Conservation (phyloP, 768 basidiomycete species). For the Coprinopsis sp. region DNA sequence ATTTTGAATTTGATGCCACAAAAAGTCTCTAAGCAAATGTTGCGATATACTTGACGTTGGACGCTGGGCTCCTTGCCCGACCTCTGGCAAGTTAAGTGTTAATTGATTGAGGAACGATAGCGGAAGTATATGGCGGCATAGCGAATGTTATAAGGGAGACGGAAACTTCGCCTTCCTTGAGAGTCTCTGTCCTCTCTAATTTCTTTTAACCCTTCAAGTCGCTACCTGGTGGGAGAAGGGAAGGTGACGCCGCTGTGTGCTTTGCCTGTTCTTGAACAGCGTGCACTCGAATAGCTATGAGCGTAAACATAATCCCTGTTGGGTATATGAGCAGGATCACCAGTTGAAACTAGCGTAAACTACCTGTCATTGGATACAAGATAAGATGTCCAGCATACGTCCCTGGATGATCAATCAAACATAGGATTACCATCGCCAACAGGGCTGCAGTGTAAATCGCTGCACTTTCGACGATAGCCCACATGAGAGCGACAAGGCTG, state of each 20-base stretch:
- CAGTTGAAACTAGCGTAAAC: background rate
- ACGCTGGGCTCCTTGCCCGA: too few species aligned
- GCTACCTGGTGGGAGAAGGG: slow-evolving; percentile 3
- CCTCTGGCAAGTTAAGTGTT: too few species aligned
- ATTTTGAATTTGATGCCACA: too few species aligned
- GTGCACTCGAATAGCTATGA: slow-evolving; percentile 27
- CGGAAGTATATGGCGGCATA: too few species aligned
- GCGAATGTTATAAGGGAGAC: too few species aligned
- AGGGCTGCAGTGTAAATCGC: slow-evolving; percentile 26
- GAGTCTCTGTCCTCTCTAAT: too few species aligned
- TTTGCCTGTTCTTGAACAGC: slow-evolving; percentile 9
- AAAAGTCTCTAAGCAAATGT: too few species aligned
- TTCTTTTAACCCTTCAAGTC: too few species aligned
- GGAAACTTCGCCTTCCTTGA: too few species aligned
- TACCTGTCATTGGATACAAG: slow-evolving; percentile 27
- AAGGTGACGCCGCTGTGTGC: slow-evolving; percentile 1
- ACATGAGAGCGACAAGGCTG: slow-evolving; percentile 19
- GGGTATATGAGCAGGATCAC: background rate
- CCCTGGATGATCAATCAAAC: slow-evolving; percentile 19
- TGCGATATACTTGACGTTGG: too few species aligned
- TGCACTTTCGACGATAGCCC: slow-evolving; percentile 29
- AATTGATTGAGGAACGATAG: too few species aligned
- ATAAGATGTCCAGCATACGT: slow-evolving; percentile 23
- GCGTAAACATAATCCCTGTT: slow-evolving; percentile 28
- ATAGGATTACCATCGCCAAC: slow-evolving; percentile 24